Evolutionary conservation across 2,329 filamentous ascomycete genomes (phyloP), one percentile per base, ranked within the genome.

Genomic region (Ilyonectria sp.): DNA sequence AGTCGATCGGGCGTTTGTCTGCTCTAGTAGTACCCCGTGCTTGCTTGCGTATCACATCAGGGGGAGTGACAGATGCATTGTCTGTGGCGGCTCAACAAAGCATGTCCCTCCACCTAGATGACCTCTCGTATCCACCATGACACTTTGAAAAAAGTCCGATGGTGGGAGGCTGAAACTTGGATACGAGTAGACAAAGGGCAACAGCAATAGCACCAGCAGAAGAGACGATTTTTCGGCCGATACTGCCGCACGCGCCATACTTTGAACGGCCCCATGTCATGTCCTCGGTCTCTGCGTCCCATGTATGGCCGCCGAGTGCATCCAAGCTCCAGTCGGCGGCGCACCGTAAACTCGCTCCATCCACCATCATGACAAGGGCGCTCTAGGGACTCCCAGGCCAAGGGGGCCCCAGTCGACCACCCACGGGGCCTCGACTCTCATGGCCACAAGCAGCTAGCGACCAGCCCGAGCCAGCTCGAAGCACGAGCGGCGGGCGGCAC

Each of bases 181-280:
- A 56, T 49, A 57, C 47, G 49, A 55, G 40, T 49, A 64, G 44
- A 35, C 58, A 62, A 57, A 33, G 31, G 11, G 47, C 44, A 71
- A 29, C 54, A 37, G 59, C 46, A 62, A 59, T 5, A 26, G 23
- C 23, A 26, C 3, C 26, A 26, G 26, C 4, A 11, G 31, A 33
- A 33, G 31, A 58, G 60, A 37, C 26, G 23, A 33, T 9, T 35
- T 44, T 67, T 69, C 47, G 60, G 60, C 31, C 47, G 62, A 72
- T 44, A 33, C 52, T 26, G 19, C 56, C 56, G 47, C 47, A 67
- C 17, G 54, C 40, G 46, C 69, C 69, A 47, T 33, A 10, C 31
- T 9, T 33, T 11, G 31, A 33, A 33, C 11, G 9, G 31, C 8
- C 70, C 70, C 67, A 72, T 60, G 26, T 43, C 21, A 21, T 3